Evolutionary conservation across 768 basidiomycete genomes (phyloP), one percentile per base, ranked within the genome.

Genomic region (Pisolithus tinctorius): DNA sequence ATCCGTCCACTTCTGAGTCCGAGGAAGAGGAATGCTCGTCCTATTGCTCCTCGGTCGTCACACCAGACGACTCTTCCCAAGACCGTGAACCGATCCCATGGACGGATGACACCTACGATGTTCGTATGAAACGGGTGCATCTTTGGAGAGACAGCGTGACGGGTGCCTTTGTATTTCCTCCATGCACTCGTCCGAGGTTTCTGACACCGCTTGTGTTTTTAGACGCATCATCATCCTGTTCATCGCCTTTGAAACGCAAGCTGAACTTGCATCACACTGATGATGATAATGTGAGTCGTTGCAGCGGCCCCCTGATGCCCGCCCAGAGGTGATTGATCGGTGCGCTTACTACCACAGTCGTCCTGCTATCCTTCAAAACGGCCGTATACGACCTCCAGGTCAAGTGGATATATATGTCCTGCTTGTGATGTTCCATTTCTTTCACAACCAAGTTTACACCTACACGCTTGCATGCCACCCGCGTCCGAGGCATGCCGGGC

Each of bases 371-470:
- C 72, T 8, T 78, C 80, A 40, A 84, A 82, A 69, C 76, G 80
- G 49, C 81, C 82, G 29, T 78, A 79, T 46, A 74, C 69, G 20
- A 68, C 58, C 45, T 65, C 64, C 23, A 58, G 60, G 40, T 69
- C 82, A 43, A 69, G 73, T 36, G 74, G 75, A 46, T 80, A 82
- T 61, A 76, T 84, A 2, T 89, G 86, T 73, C 79, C 87, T 26
- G 87, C 86, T 8, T 89, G 86, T 62, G 86, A 89, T 60, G 71
- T 80, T 23, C 77, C 72, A 54, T 88, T 89, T 62, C 65, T 76
- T 45, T 77, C 81, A 9, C 74, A 65, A n/a, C 75, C 81, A 49
- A 69, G 75, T 58, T 75, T 89, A 11, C 76, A 75, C 48, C 77
- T 77, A 55, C 86, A 89, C 60, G 86, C 82, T 20, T 69, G 60